Base-by-base conservation (phyloP, 2,329 filamentous ascomycete genomes). In the Mollisiaceae sp. region DNA sequence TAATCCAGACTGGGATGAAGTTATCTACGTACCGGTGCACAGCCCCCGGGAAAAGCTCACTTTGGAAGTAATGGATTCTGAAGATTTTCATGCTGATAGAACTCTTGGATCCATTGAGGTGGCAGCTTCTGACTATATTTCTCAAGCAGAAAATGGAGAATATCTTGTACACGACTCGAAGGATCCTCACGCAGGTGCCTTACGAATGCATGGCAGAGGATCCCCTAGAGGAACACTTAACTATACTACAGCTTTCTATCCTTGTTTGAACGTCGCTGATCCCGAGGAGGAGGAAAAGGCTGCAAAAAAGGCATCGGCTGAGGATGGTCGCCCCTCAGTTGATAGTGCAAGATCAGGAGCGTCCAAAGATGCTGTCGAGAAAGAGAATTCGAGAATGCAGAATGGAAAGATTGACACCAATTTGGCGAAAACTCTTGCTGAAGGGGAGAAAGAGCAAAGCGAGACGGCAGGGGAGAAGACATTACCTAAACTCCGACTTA, bases 11-110 rank as follows among this genome's bases (percentile, higher is more conserved):
- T 99, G 92, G 89, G 93, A 99, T 74, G 95, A 99, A 79, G 89
- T 99, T 27, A 86, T 97, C 24, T 99, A 99, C 75, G 85, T 99
- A 0, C 94, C 96, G 1, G 86, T 99, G 64, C 94, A 97, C 77
- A 93, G 90, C 8, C 74, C 86, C 15, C 90, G 92, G 38, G 95
- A 99, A 77, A 93, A 91, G 74, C 82, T 99, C 36, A 88, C 89
- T 0, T 80, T 99, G 20, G 95, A 99, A 78, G 93, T 98, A 70
- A 97, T 99, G 94, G 95, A 99, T 73, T 89, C 95, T 67, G 95
- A 99, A 79, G 94, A 89, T 72, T 85, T 98, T 75, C 92, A 92
- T 73, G 95, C 93, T 76, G 95, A 99, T 77, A 90, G 95, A 64
- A 91, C 91, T 50, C 85, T 99, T 39, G 95, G 95, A 60, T 84